phyloP scores from a whole-genome alignment of 2,329 filamentous ascomycete genomes.

The Cladosporium austrohemisphaericum region DNA sequence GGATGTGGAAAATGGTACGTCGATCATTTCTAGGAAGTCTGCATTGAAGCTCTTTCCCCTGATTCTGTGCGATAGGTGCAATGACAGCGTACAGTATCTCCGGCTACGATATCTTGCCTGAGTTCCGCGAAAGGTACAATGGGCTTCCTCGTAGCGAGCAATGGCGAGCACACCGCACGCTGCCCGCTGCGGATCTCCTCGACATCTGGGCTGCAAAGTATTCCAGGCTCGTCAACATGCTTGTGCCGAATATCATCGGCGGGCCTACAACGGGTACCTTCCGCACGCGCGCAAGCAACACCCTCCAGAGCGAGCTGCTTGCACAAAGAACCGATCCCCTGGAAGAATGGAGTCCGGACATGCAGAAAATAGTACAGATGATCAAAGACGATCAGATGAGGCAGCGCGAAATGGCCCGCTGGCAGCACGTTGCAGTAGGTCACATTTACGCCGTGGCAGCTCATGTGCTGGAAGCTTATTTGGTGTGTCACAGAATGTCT shows the following conservation, averaged over 20 bases:
- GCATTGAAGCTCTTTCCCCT: too few species aligned
- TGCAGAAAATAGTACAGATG: background rate
- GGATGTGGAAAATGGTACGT: background rate
- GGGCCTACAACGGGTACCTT: background rate
- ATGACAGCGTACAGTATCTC: constrained; percentile 2
- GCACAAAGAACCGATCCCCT: background rate
- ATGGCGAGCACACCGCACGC: constrained; percentile 5
- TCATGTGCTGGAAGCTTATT: background rate
- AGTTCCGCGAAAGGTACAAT: background rate
- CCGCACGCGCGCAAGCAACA: background rate
- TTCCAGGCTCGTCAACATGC: constrained; percentile 6
- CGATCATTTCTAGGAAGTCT: too few species aligned
- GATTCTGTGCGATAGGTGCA: background rate
- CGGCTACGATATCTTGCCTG: background rate
- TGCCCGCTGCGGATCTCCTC: constrained; percentile 43
- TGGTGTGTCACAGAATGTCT: background rate
- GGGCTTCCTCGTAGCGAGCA: background rate
- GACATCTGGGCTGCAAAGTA: constrained; percentile 41
- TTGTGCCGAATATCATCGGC: background rate
- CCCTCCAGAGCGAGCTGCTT: background rate
- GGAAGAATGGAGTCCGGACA: background rate
- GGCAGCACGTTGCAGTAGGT: background rate
- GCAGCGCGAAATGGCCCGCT: background rate
- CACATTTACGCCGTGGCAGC: background rate
- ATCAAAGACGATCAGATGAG: background rate